Base-by-base conservation (phyloP, 2,329 filamentous ascomycete genomes). In the Cadophora sp. region DNA sequence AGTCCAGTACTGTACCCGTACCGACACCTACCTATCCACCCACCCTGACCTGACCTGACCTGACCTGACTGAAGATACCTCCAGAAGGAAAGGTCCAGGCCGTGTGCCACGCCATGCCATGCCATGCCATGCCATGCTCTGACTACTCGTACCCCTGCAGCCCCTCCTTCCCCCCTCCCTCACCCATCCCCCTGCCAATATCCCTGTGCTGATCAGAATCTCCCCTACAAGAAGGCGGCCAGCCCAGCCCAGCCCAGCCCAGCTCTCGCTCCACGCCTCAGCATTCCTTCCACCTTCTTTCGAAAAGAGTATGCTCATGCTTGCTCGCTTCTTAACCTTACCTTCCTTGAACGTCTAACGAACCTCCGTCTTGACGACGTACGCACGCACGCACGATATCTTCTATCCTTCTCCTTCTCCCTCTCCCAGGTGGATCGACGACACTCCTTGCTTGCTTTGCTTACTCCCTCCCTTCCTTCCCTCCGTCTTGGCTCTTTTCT, bases 301-400 rank as follows among this genome's bases (percentile, higher is more conserved):
- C 43, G 43, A 48, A 22, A 22, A 48, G n/a, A n/a, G n/a, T n/a
- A n/a, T n/a, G n/a, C n/a, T n/a, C n/a, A n/a, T n/a, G n/a, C n/a
- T n/a, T n/a, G n/a, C n/a, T n/a, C 43, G 19, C 19, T 48, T 22
- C 43, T 48, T n/a, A 48, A 22, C 43, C 51, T 24, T 64, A n/a
- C 40, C 53, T 24, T 55, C 61, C 61, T 50, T 68, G 34, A 46
- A 62, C 61, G 50, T 24, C 55, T 22, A 22, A 24, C 31, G 6
- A 50, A 16, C 55, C 56, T 61, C 55, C 34, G 66, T 68, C 66
- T 68, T 48, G 66, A 68, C 53, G 66, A 68, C 66, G 63, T n/a
- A 22, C 62, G 26, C n/a, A n/a, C n/a, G n/a, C n/a, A n/a, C n/a
- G 56, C n/a, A n/a, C 16, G 0, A 19, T 27, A 19, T 22, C 26